Evolutionary conservation across 306 rosid species (phyloP).

Genomic region (Dryas octopetala): DNA sequence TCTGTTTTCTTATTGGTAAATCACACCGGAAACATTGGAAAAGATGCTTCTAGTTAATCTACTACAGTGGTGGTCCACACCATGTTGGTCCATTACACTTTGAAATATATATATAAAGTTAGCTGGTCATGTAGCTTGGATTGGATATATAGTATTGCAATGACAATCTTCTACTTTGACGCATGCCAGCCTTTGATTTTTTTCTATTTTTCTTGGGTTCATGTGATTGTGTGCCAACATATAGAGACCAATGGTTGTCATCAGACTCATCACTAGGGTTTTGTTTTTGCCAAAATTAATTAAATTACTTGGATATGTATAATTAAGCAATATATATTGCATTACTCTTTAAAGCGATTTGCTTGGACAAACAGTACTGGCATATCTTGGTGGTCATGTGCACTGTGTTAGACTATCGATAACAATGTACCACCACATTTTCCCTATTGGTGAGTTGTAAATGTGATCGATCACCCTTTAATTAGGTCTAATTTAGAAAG

Average conservation of each 20-base stretch:
- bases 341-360: neutral
- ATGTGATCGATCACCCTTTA: neutral
- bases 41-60: conserved; percentile 28
- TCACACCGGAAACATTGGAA: conserved; percentile 34
- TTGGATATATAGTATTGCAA: neutral
- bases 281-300: conserved; percentile 28
- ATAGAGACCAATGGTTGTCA: conserved; percentile 27
- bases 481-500: neutral
- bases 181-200: conserved; percentile 37
- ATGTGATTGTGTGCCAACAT: conserved; percentile 27
- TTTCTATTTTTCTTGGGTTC: neutral
- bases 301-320: neutral
- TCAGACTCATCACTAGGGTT: conserved; percentile 30
- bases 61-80: conserved; percentile 28
- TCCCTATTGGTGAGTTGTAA: conserved; percentile 5
- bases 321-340: neutral
- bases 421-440: neutral
- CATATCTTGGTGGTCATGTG: conserved; percentile 46
- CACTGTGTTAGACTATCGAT: conserved; percentile 15
- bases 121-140: no score
- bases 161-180: conserved; percentile 21
- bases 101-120: no score
- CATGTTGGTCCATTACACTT: conserved; percentile 16
- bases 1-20: conserved; percentile 23
- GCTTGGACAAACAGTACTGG: conserved; percentile 8